Conservation (phyloP, 164 flowering plant species). For the Houttuynia cordata region DNA sequence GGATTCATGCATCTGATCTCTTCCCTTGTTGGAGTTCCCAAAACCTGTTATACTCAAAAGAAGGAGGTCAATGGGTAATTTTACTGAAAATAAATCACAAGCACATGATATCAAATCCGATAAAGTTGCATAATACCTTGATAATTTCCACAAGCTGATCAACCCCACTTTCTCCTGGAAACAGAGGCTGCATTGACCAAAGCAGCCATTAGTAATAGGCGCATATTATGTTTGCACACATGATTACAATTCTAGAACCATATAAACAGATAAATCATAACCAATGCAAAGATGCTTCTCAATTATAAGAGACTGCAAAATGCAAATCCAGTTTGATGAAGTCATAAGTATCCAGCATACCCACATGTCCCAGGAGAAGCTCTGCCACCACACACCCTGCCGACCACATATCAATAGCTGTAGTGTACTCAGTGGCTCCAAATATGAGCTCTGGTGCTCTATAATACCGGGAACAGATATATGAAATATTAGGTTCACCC, state of each 20-base stretch:
- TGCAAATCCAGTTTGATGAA: no score
- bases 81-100: background rate
- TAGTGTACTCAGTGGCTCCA: slow-evolving; percentile 94
- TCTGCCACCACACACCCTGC: slow-evolving; percentile 95
- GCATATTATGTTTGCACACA: no score
- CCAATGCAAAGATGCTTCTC: no score
- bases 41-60: slow-evolving; percentile 26
- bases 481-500: slow-evolving; percentile 96
- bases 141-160: slow-evolving; percentile 50
- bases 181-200: slow-evolving; percentile 35
- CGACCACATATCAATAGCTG: slow-evolving; percentile 98
- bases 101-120: background rate
- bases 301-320: no score
- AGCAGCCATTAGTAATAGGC: slow-evolving; percentile 8
- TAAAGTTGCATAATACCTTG: slow-evolving; percentile 23
- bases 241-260: no score
- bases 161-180: slow-evolving; percentile 65
- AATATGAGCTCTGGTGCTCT: slow-evolving; percentile 97
- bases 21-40: slow-evolving; percentile 95
- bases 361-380: slow-evolving; percentile 88
- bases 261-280: no score
- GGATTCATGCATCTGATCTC: slow-evolving; percentile 99
- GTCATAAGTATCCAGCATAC: slow-evolving; percentile 1
- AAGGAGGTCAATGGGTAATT: background rate
- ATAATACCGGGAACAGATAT: slow-evolving; percentile 95